Evolutionary conservation across 768 basidiomycete genomes (phyloP), one percentile per base, ranked within the genome.

Genomic region (Tulasnella calospora): DNA sequence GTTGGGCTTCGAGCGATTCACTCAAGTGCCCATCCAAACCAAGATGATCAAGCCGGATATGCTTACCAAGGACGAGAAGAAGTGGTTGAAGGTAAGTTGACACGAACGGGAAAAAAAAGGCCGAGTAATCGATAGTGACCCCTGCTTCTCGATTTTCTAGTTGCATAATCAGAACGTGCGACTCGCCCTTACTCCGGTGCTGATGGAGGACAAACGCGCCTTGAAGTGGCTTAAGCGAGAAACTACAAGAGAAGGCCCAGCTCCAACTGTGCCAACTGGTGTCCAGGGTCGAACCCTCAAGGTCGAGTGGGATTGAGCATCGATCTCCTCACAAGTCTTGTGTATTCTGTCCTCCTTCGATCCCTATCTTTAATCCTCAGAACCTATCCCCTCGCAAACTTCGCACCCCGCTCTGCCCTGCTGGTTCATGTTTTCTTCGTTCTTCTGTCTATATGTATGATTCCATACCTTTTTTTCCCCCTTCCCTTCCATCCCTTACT

Each of bases 1-100:
- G 95, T 88, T 95, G 44, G 93, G 92, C 15, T 98, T 97, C 83
- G 94, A 96, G 84, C 91, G 96, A 4, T 86, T 98, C 81, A 97
- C 96, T 3, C 74, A 79, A 40, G 79, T 80, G 23, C 79, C 79
- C 27, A 80, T 80, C 41, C 79, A 80, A 38, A 79, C 79, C 61
- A 80, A 80, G 73, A 80, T 80, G 79, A 73, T 80, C 71, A 73
- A 79, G 38, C 46, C 87, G 23, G 88, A 92, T 80, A 88, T 94
- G 35, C 85, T 95, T 81, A 86, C 88, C 21, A 85, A 86, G 55
- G 87, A 90, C 30, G 94, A 95, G 83, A 87, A 89, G 81, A 86
- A 85, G 33, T 85, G 88, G 86, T 87, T 95, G 79, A 88, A 89
- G 69, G 81, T 84, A 12, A 35, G 74, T 71, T 76, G 38, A 17